These are phyloP conservation scores for Beta vulgaris DNA, from an alignment of 148 eudicot genomes.

Conservation along the genomic window DNA sequence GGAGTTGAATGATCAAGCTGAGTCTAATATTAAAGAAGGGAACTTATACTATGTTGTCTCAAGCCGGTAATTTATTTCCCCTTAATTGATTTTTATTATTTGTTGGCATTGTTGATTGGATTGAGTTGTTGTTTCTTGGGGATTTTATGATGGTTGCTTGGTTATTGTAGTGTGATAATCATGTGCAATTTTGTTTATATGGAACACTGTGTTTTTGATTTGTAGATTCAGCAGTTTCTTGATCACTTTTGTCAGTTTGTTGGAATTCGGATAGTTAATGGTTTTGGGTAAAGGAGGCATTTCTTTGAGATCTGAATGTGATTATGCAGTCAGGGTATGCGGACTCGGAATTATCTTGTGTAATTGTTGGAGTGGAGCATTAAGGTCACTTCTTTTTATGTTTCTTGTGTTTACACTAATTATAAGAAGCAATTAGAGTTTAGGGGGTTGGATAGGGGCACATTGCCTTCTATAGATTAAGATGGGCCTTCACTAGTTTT, in stretches of 20 bases:
- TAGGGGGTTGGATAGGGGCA: neutral
- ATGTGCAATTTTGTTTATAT: neutral
- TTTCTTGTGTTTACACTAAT: too few species aligned
- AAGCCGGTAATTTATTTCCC: conserved; percentile 32
- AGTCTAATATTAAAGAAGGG: conserved; percentile 61
- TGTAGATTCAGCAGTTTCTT: neutral
- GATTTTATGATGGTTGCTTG: neutral
- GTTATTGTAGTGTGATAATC: neutral
- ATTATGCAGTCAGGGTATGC: neutral
- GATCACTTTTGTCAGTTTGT: neutral
- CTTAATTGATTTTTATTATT: neutral
- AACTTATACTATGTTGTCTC: conserved; percentile 63
- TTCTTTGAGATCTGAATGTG: neutral
- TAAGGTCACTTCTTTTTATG: neutral
- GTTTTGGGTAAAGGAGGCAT: neutral
- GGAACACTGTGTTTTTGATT: neutral
- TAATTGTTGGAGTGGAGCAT: neutral
- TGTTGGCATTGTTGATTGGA: neutral
- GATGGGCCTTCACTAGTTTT: too few species aligned
- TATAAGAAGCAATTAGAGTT: neutral
- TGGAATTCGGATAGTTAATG: neutral
- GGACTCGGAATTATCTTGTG: neutral
- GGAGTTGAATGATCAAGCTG: conserved; percentile 52
- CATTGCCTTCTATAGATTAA: neutral
- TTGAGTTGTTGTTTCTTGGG: neutral